Evolutionary conservation across 345 rosid genomes (phyloP), one percentile per base, ranked within the genome.

Genomic region (Euclidium syriacum): DNA sequence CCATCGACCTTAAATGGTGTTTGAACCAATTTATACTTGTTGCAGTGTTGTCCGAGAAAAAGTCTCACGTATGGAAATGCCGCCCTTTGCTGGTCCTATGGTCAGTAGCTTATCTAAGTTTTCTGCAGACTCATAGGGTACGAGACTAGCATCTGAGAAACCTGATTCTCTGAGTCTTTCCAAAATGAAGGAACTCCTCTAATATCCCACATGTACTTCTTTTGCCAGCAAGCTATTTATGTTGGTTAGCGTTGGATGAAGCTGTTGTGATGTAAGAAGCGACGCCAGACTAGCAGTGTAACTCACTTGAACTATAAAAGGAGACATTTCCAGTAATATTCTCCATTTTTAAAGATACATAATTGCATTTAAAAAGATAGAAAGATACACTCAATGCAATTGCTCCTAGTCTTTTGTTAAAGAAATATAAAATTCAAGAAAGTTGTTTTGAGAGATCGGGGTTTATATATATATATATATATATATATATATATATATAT

Each of bases 281-380:
- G 92, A 82, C 0, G 89, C 52, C 15, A 86, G 76, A 59, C 77
- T 86, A 22, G 95, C 96, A 0, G 96, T 80, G 71, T 86, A 89
- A 30, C 88, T 82, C n/a, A n/a, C n/a, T n/a, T n/a, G n/a, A n/a
- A n/a, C n/a, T n/a, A n/a, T n/a, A n/a, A n/a, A n/a, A n/a, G n/a
- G n/a, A n/a, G n/a, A n/a, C n/a, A n/a, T n/a, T n/a, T n/a, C n/a
- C n/a, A n/a, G n/a, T n/a, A n/a, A n/a, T n/a, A n/a, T n/a, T n/a
- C n/a, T n/a, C n/a, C n/a, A n/a, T n/a, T n/a, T n/a, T n/a, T n/a
- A n/a, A n/a, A n/a, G n/a, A n/a, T n/a, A n/a, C n/a, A n/a, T n/a
- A n/a, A n/a, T n/a, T n/a, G n/a, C n/a, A n/a, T n/a, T n/a, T n/a
- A n/a, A n/a, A n/a, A n/a, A n/a, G n/a, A n/a, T n/a, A n/a, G n/a